Evolutionary conservation across 1,139 yeast species (phyloP), one percentile per base, ranked within the genome.

Genomic region (Diutina scorzettiae): DNA sequence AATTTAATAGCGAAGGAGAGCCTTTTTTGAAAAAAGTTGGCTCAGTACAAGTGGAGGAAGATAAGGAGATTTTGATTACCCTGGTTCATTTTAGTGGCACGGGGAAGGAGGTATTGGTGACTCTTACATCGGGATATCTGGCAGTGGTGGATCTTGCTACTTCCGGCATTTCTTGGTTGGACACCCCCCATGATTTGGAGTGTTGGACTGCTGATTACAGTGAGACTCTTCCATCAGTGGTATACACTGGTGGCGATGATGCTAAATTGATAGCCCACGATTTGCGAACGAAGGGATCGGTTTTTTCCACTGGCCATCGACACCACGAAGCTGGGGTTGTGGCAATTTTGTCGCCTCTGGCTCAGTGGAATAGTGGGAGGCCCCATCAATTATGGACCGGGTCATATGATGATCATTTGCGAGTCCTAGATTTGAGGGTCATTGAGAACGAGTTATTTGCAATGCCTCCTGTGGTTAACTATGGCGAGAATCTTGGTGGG

Each of bases 221-320:
- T 1, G 71, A 71, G 43, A 51, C 66, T 11, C 73, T 81, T 21
- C 55, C 65, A 8, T 63, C 77, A 46, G 78, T 83, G 0, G 68
- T 86, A 0, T 82, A 78, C 52, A 78, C 95, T 1, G 98, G 97
- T 2, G 97, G 97, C 12, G 98, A 91, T 57, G 97, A 91, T 59
- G 72, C 82, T 5, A 65, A 69, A 21, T 60, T 91, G 11, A 75
- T 79, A 19, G 91, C 93, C 1, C 89, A 81, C 54, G 97, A 87
- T 56, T 45, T 73, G 11, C 63, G 96, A 41, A 59, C 70, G 0
- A 49, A 53, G 2, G 56, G 52, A 18, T 49, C 57, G 4, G 63
- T 84, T 1, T 86, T 89, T 72, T 43, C 56, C 63, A 65, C 74
- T 14, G 69, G 77, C 12, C 59, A 59, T 32, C 67, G 84, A 43